Evolutionary conservation across 768 basidiomycete genomes (phyloP).

Genomic region (Leccinum pellstonianum): DNA sequence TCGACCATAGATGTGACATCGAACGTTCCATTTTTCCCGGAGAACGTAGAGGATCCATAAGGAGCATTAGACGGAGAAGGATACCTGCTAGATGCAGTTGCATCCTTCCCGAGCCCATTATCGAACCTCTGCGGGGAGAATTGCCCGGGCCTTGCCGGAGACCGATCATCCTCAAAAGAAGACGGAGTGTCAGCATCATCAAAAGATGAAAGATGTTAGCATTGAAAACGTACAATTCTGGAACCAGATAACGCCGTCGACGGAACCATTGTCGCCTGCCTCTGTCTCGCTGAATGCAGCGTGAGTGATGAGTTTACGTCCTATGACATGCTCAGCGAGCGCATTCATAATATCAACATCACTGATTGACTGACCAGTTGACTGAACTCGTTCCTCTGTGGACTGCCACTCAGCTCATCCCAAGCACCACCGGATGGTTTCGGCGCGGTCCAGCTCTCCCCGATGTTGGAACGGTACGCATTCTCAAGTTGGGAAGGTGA

Average conservation of each 20-base stretch:
- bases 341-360: background rate
- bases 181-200: conserved; percentile 17
- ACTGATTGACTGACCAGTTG: conserved; percentile 43
- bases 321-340: conserved; percentile 31
- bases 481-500: conserved; percentile 45
- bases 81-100: conserved; percentile 40
- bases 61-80: conserved; percentile 45
- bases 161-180: conserved; percentile 45
- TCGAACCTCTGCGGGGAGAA: conserved; percentile 59
- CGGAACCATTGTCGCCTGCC: conserved; percentile 42
- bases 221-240: conserved; percentile 36
- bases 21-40: conserved; percentile 32
- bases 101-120: conserved; percentile 42
- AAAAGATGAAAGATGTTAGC: conserved; percentile 10
- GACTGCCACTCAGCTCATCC: conserved; percentile 54
- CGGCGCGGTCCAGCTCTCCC: conserved; percentile 52
- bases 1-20: conserved; percentile 46
- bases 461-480: conserved; percentile 45
- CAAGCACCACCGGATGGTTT: conserved; percentile 55
- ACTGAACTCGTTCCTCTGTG: conserved; percentile 50
- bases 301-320: conserved; percentile 42
- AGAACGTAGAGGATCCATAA: conserved; percentile 34
- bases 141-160: conserved; percentile 46
- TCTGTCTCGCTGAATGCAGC: conserved; percentile 46
- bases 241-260: conserved; percentile 38